Evolutionary conservation across 202 grass and related monocot genomes (phyloP).

Genomic region (Panicum hallii): DNA sequence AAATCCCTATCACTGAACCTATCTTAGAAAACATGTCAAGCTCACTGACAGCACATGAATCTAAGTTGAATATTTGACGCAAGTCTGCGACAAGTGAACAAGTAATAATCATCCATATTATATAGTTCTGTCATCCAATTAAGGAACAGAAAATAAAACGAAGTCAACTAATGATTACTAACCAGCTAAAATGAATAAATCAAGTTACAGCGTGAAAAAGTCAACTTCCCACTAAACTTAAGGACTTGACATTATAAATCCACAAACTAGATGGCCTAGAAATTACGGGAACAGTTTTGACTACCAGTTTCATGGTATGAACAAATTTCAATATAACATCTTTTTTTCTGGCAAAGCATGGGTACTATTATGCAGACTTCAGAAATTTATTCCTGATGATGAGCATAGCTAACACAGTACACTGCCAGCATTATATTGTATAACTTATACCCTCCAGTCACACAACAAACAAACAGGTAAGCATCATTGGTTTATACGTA

Average conservation of each 20-base stretch:
- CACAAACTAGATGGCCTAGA: not conserved
- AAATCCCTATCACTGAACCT: not conserved
- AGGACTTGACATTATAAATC: slow-evolving; percentile 1
- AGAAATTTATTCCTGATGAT: slow-evolving; percentile 7
- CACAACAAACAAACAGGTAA: not conserved
- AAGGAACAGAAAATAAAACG: not conserved
- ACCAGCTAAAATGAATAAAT: slow-evolving; percentile 23
- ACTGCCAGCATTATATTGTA: not conserved
- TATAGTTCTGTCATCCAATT: not conserved
- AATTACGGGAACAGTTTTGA: not conserved
- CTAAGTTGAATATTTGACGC: not conserved
- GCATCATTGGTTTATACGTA: not conserved
- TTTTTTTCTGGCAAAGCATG: slow-evolving; percentile 1
- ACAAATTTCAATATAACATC: not conserved
- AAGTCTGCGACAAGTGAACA: not conserved
- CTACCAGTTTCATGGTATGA: not conserved
- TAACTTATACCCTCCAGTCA: not conserved
- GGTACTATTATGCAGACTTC: not conserved
- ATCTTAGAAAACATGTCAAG: not conserved
- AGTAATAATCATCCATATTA: not conserved
- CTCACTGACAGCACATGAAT: not conserved
- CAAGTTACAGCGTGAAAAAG: not conserved
- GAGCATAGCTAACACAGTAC: not conserved
- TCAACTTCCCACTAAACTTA: not conserved
- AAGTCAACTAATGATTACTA: slow-evolving; percentile 5